A percentile compares a stretch with the other conserved stretches of the same genome.
phyloP scores from a whole-genome alignment of 805 yeast genomes.

The Teunomyces stri region DNA sequence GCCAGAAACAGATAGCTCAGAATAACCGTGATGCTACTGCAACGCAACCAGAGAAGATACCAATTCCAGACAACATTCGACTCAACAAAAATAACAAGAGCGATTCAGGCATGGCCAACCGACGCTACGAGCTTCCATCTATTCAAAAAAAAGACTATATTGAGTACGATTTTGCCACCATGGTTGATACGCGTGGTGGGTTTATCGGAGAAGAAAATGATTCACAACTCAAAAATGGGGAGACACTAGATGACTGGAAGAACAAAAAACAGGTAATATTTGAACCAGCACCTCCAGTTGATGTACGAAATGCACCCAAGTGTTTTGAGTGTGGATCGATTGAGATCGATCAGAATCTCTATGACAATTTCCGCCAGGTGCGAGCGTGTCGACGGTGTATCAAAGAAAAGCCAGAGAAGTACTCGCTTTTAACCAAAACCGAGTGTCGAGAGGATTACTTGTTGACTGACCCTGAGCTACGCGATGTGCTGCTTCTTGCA shows the following conservation, averaged over 20 bases:
- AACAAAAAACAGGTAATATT: constrained; percentile 42
- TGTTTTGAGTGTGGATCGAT: constrained; percentile 81
- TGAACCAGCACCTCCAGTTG: constrained; percentile 71
- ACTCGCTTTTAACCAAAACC: constrained; percentile 87
- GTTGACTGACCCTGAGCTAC: constrained; percentile 88
- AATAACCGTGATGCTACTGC: constrained; percentile 39
- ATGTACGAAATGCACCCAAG: constrained; percentile 69
- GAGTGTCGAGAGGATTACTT: constrained; percentile 93
- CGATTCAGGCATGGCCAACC: constrained; percentile 6
- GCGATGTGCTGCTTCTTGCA: constrained; percentile 64
- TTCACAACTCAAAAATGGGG: constrained; percentile 53
- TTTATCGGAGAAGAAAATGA: constrained; percentile 45
- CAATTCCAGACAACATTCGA: constrained; percentile 7
- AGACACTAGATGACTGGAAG: constrained; percentile 48
- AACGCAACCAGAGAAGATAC: neutral
- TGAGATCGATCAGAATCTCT: constrained; percentile 74
- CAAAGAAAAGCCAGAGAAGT: constrained; percentile 76
- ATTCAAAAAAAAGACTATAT: constrained; percentile 66
- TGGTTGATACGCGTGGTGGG: constrained; percentile 88
- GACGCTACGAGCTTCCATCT: constrained; percentile 24
- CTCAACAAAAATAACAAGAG: constrained; percentile 12
- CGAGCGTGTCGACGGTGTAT: constrained; percentile 82
- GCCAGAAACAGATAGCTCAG: constrained; percentile 28
- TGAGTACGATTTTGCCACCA: constrained; percentile 85
- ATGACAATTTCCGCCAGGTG: constrained; percentile 59